phyloP scores from a whole-genome alignment of 805 yeast genomes.

The Tetrapisispora iriomotensis region DNA sequence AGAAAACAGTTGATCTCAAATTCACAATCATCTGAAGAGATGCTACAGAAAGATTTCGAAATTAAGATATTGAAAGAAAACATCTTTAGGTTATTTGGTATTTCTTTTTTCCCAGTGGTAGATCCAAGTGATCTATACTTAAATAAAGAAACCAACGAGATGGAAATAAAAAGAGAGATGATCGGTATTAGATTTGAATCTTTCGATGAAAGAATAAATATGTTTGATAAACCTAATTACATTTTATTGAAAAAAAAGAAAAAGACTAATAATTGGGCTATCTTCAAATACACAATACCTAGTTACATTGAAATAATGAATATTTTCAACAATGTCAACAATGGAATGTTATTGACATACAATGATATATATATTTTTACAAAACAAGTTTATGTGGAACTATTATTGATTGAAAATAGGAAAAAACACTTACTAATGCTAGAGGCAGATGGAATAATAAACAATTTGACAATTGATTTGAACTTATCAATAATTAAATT shows the following conservation, averaged over 20 bases:
- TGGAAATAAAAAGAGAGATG: constrained; percentile 16
- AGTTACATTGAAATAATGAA: constrained; percentile 15
- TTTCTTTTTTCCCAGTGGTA: constrained; percentile 32
- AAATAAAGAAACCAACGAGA: constrained; percentile 7
- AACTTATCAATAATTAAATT: constrained; percentile 13
- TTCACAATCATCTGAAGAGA: not conserved
- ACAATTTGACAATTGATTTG: constrained; percentile 15
- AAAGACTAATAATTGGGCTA: constrained; percentile 24
- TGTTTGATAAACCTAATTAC: constrained; percentile 31
- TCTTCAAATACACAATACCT: constrained; percentile 34
- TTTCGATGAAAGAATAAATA: constrained; percentile 20
- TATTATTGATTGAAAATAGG: constrained; percentile 9
- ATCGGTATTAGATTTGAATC: constrained; percentile 34
- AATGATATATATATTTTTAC: constrained; percentile 22
- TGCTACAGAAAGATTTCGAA: not conserved
- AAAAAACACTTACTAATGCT: constrained; percentile 11
- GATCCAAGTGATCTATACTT: constrained; percentile 27
- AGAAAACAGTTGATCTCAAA: constrained; percentile 6
- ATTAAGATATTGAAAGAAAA: constrained; percentile 25
- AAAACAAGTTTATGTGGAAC: constrained; percentile 17
- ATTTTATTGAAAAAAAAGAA: constrained; percentile 24
- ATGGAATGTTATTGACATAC: constrained; percentile 8
- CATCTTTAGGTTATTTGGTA: constrained; percentile 32
- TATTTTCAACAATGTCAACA: constrained; percentile 11
- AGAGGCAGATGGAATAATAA: constrained; percentile 9